These are phyloP conservation scores for Aspergillus japonicus DNA, from an alignment of 2,329 filamentous ascomycete species.

Conservation along the genomic window DNA sequence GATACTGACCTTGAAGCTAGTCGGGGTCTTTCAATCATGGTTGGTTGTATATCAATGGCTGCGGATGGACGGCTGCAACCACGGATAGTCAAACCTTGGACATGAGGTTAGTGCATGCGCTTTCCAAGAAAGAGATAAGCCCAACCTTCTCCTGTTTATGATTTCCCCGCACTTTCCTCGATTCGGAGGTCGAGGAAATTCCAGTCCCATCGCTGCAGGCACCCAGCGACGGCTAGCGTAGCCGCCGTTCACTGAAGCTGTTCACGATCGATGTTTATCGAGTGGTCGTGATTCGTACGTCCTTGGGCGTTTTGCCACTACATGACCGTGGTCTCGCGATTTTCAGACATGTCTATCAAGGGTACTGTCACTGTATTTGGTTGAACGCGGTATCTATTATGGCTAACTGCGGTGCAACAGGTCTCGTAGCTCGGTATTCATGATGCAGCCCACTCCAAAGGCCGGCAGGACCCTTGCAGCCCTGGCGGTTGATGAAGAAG, in stretches of 20 bases:
- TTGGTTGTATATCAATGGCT: background rate
- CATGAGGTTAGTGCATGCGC: background rate
- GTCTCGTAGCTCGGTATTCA: conserved; percentile 1
- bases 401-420: background rate
- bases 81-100: background rate
- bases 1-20: background rate
- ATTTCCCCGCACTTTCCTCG: background rate
- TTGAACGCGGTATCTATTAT: background rate
- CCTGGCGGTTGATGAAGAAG: background rate
- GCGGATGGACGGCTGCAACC: background rate
- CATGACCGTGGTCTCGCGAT: background rate
- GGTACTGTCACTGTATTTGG: background rate
- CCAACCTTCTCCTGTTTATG: background rate
- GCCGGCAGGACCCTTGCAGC: conserved; percentile 2
- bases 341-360: background rate
- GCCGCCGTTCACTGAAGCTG: background rate
- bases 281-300: background rate
- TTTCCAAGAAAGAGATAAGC: background rate
- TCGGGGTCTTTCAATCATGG: background rate
- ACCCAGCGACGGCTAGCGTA: background rate
- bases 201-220: background rate
- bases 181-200: too few relatives aligned
- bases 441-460: background rate
- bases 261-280: background rate
- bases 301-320: background rate